Evolutionary conservation across 1,139 yeast genomes (phyloP), one percentile per base, ranked within the genome.

Genomic region (Arxiozyma heterogenica): DNA sequence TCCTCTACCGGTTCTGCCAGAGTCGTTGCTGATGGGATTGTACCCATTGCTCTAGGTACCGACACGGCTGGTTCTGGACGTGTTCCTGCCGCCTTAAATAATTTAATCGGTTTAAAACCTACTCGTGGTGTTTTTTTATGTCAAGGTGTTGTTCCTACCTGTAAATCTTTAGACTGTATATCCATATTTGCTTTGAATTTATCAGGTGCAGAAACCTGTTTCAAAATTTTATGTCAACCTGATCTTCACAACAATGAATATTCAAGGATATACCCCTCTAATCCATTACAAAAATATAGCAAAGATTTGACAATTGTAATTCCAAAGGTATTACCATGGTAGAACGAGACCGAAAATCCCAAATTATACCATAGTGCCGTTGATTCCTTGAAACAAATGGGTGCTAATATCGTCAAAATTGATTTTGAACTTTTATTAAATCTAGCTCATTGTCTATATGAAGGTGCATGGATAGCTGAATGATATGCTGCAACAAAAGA

Each of bases 51-150:
- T 2, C 76, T 93, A 61, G 98, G 98, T 51, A 91, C 98, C 8
- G 98, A 93, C 67, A 93, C 98, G 47, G 98, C 98, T n/a, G 98
- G 98, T 25, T 87, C 96, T 15, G 97, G 97, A 50, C 79, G 98
- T 65, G 98, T 93, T 38, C 98, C 98, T 27, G 98, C 98, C n/a
- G 93, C 90, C 25, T 77, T 91, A 62, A 93, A 93, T 76, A 91
- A 91, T 69, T 72, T 93, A 62, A 78, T 93, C 59, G 98, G 98
- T 17, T 78, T 93, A 57, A 93, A 93, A 69, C 98, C 98, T 41
- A 84, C 97, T 2, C 82, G 83, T 58, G 98, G 98, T 47, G 82
- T 82, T 0, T 83, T 91, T 62, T 86, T 95, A 12, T 82, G 94
- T 57, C 70, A 75, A 11, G 98, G 98, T 54, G 96, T 93, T 27